Conservation (phyloP, 164 flowering plant genomes). For the Magnolia changhungtana region DNA sequence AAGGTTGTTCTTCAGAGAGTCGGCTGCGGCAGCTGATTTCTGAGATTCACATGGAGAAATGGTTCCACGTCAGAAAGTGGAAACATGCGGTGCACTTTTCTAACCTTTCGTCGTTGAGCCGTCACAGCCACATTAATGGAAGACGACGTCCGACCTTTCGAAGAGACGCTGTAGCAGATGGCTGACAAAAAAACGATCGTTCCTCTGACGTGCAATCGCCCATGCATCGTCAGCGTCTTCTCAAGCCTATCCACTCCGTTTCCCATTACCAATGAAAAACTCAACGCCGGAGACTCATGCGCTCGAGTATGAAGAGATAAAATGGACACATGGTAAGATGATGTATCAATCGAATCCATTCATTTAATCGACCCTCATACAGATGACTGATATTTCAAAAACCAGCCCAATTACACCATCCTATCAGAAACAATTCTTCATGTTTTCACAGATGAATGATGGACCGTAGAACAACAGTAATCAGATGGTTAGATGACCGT, state of each 20-base stretch:
- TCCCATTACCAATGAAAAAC: no score
- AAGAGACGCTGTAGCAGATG: no score
- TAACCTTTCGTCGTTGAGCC: background rate
- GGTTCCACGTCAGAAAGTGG: background rate
- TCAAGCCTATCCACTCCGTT: background rate
- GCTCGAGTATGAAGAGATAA: background rate
- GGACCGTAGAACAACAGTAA: background rate
- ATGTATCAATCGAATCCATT: background rate
- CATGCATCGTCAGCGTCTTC: background rate
- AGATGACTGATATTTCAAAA: background rate
- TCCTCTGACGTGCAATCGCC: background rate
- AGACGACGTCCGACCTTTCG: background rate
- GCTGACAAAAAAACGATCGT: background rate
- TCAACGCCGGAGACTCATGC: background rate
- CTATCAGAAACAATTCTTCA: background rate
- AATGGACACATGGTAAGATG: background rate
- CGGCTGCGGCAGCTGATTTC: no score
- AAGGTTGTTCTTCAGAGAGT: no score
- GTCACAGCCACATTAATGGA: background rate
- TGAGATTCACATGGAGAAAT: background rate
- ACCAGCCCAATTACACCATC: background rate
- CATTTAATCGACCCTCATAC: background rate
- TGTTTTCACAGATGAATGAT: background rate
- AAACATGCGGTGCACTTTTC: background rate
- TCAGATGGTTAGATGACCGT: no score